Evolutionary conservation across 1,139 yeast genomes (phyloP), one percentile per base, ranked within the genome.

Genomic region (Yamadazyma pseudoaaseri): DNA sequence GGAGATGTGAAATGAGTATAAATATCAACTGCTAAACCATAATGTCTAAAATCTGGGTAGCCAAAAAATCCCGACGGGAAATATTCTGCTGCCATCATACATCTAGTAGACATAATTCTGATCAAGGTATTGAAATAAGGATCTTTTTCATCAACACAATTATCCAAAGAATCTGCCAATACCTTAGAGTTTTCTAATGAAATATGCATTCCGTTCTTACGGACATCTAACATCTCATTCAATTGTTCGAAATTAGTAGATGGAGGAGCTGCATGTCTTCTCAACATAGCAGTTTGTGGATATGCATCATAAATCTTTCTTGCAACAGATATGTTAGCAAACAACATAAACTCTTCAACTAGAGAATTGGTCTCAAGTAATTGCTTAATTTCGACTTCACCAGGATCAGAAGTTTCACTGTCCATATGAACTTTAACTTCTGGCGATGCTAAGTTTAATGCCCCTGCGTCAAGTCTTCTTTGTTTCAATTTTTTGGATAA

Each of bases 51-150:
- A 46, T 94, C 98, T n/a, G 95, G 81, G 52, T 86, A 86, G 6
- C 95, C 86, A 51, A 73, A 86, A 11, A 85, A 79, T n/a, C 99
- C 98, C 0, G 96, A 78, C 6, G 95, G 81, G 68, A 94, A 94
- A 57, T 94, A 94, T 53, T 92, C 97, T 2, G 99, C 99, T 2
- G 98, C 96, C 85, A 89, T 86, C 98, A 94, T 94, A 64, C 98
- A 92, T 53, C 99, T 76, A 0, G 99, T 94, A 5, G 97, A 94
- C 96, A 92, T 85, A 44, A 94, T 92, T 62, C 99, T 82, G 7
- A 92, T 74, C 50, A 94, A 71, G 0, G 97, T 92, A 61, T 94
- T 94, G 73, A 94, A 89, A 54, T 87, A 94, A 5, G 90, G 84
- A 56, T 92, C 98, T 1, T 75, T 54, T 16, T 81, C 75, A 57